Evolutionary conservation across 148 eudicot species (phyloP).

Genomic region (Euryodendron excelsum): DNA sequence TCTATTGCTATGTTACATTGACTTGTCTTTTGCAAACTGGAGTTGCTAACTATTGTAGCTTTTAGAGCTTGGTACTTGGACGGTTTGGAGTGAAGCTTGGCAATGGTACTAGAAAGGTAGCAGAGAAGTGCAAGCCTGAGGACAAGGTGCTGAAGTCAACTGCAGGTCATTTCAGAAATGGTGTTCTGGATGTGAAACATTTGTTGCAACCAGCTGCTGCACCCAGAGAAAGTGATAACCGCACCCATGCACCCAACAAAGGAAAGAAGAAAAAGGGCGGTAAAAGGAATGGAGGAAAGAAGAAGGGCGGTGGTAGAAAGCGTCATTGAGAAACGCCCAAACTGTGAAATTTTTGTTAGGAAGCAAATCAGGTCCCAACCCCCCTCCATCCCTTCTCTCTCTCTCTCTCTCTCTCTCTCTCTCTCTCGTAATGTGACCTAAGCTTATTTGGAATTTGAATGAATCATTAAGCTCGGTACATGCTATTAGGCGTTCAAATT

Average conservation of each 20-base stretch:
- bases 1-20: neutral
- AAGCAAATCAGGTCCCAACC: neutral
- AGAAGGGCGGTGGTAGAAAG: constrained; percentile 60
- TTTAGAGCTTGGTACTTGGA: constrained; percentile 56
- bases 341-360: neutral
- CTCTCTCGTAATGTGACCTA: neutral
- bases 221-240: constrained; percentile 29
- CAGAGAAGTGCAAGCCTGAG: constrained; percentile 50
- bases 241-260: constrained; percentile 19
- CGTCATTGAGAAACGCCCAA: constrained; percentile 28
- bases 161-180: constrained; percentile 70
- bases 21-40: neutral
- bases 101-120: constrained; percentile 25
- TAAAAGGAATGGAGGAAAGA: constrained; percentile 59
- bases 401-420: neutral
- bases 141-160: constrained; percentile 62
- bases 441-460: neutral
- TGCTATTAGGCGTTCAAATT: neutral
- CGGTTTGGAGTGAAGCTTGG: constrained; percentile 39
- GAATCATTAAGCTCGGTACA: neutral
- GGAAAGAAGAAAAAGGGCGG: constrained; percentile 49
- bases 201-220: constrained; percentile 40
- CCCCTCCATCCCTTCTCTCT: neutral
- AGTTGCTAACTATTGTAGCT: constrained; percentile 8
- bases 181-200: constrained; percentile 73